A percentile compares a stretch with the other conserved stretches of the same genome.
phyloP scores from a whole-genome alignment of 768 basidiomycete genomes.

The Dentipellis fragilis region DNA sequence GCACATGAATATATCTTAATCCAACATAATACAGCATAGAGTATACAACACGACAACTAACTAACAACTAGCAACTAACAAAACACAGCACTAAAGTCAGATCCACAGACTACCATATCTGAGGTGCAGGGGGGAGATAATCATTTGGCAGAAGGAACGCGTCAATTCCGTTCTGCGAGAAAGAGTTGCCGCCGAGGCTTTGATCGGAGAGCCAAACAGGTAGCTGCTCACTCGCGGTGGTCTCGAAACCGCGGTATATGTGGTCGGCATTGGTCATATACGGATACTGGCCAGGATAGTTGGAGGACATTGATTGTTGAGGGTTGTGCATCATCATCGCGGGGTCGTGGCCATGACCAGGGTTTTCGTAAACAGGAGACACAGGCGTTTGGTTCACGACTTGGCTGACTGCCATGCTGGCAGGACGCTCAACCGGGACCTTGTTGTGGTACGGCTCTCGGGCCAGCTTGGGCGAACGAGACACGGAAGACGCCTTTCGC shows the following conservation, averaged over 20 bases:
- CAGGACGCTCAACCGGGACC: conserved; percentile 16
- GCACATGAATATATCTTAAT: not conserved
- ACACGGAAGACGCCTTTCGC: conserved; percentile 41
- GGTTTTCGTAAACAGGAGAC: conserved; percentile 10
- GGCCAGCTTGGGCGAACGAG: conserved; percentile 50
- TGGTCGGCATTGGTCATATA: conserved; percentile 39
- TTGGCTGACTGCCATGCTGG: conserved; percentile 13
- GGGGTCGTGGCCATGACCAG: conserved; percentile 9
- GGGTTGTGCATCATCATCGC: not conserved
- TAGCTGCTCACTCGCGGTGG: conserved; percentile 61
- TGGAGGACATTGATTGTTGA: not conserved
- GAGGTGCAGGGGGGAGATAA: conserved; percentile 59
- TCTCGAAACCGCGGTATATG: conserved; percentile 71
- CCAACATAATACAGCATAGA: conserved; percentile 2
- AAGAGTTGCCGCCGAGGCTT: conserved; percentile 63
- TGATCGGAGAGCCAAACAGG: conserved; percentile 86
- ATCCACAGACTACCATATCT: conserved; percentile 50
- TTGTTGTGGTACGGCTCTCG: conserved; percentile 35
- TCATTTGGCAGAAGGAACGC: conserved; percentile 73
- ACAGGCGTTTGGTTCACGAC: conserved; percentile 13
- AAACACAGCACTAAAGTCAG: not conserved
- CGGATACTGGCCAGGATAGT: conserved; percentile 9
- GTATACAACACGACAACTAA: not conserved
- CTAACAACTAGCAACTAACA: not conserved
- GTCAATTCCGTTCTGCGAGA: conserved; percentile 77